Evolutionary conservation across 371 early-diverging fungal species (phyloP).

Genomic region (Mucor indicus): DNA sequence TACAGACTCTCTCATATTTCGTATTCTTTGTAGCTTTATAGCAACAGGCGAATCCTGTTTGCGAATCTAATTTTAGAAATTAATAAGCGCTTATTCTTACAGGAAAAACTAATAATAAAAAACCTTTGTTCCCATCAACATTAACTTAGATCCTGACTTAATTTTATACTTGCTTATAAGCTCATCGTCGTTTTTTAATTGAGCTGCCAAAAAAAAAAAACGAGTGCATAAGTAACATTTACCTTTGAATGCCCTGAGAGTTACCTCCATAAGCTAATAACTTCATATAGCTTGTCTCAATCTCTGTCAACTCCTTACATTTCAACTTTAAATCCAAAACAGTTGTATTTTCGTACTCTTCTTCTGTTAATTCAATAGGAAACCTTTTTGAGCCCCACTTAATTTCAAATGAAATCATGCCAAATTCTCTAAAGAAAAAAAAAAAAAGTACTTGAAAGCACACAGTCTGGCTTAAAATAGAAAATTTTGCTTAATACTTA

Average conservation of each 20-base stretch:
- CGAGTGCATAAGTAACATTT: not conserved
- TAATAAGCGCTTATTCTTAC: slow-evolving; percentile 5
- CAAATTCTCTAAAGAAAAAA: too few species aligned
- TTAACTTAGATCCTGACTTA: slow-evolving; percentile 9
- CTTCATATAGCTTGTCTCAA: slow-evolving; percentile 11
- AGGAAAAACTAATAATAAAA: not conserved
- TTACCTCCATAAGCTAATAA: slow-evolving; percentile 14
- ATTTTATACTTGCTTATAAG: slow-evolving; percentile 12
- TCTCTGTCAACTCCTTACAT: slow-evolving; percentile 10
- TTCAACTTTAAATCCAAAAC: slow-evolving; percentile 7
- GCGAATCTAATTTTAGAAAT: not conserved
- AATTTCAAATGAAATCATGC: too few species aligned
- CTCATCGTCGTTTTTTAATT: slow-evolving; percentile 9
- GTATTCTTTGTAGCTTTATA: slow-evolving; percentile 4
- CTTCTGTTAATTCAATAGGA: slow-evolving; percentile 3
- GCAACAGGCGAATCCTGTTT: slow-evolving; percentile 10
- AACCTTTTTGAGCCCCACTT: slow-evolving; percentile 8
- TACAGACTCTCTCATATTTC: slow-evolving; percentile 8
- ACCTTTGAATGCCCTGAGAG: not conserved
- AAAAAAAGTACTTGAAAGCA: too few species aligned
- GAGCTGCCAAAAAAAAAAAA: not conserved
- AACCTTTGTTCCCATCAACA: slow-evolving; percentile 19
- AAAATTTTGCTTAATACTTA: too few species aligned
- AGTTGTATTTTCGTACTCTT: slow-evolving; percentile 6
- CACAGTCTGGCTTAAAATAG: too few species aligned